Conservation (phyloP, 139 green algal species). For the Auxenochlorella pyrenoidosa region DNA sequence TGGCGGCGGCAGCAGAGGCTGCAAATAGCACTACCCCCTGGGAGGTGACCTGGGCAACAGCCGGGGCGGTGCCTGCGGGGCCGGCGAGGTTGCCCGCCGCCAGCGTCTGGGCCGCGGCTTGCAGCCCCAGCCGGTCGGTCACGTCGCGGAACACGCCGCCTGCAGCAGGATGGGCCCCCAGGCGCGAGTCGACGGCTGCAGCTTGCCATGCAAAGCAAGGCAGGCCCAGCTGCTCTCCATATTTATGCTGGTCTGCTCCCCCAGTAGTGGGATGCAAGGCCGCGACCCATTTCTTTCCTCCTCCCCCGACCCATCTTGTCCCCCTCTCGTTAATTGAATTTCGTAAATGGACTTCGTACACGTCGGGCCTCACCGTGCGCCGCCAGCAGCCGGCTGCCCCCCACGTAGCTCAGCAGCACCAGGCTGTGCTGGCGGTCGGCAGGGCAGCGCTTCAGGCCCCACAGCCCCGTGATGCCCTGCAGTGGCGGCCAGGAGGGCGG, state of each 20-base stretch:
- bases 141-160: constrained; percentile 27
- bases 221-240: too few relatives aligned
- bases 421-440: constrained; percentile 29
- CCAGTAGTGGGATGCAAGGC: too few relatives aligned
- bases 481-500: not conserved
- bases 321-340: too few relatives aligned
- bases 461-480: constrained; percentile 35
- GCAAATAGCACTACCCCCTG: not conserved
- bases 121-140: not conserved
- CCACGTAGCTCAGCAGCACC: constrained; percentile 25
- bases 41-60: constrained; percentile 1
- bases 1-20: not conserved
- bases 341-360: too few relatives aligned
- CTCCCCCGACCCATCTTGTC: too few relatives aligned
- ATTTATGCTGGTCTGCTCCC: too few relatives aligned
- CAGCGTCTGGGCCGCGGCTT: constrained; percentile 5
- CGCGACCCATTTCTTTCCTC: too few relatives aligned
- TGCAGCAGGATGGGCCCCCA: not conserved
- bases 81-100: constrained; percentile 22
- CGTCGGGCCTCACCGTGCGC: constrained; percentile 8
- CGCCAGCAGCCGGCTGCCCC: constrained; percentile 29
- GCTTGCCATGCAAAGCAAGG: too few relatives aligned
- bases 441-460: constrained; percentile 1
- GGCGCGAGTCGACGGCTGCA: not conserved
- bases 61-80: not conserved